Conservation (phyloP, 495 filamentous ascomycete genomes). For the Penicillium parvum region DNA sequence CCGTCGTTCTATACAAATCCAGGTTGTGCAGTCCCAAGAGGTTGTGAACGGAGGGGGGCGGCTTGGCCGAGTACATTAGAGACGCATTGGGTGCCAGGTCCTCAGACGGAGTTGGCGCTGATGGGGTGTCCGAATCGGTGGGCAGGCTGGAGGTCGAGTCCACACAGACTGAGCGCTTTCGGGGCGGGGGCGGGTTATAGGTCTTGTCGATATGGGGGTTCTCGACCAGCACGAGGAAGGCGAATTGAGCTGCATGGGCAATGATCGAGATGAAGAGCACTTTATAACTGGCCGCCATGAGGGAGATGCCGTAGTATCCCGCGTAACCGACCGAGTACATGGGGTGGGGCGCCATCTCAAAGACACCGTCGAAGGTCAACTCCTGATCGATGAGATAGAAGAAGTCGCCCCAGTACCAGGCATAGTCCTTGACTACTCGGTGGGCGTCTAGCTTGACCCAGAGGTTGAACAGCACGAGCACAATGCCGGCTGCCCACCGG, state of each 20-base stretch:
- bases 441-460: constrained; percentile 99
- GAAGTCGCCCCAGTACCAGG: constrained; percentile 99
- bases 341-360: constrained; percentile 97
- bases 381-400: constrained; percentile 98
- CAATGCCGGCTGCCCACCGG: constrained; percentile 78
- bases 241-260: constrained; percentile 92
- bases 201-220: constrained; percentile 98
- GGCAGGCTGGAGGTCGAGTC: constrained; percentile 33
- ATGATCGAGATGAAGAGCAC: constrained; percentile 94
- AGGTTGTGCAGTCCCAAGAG: constrained; percentile 76
- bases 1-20: constrained; percentile 81
- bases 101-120: constrained; percentile 35
- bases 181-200: constrained; percentile 84
- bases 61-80: constrained; percentile 34
- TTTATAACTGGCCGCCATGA: constrained; percentile 96
- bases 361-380: constrained; percentile 96
- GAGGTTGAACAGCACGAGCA: constrained; percentile 87
- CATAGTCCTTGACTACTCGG: constrained; percentile 97
- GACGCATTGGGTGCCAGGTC: constrained; percentile 37
- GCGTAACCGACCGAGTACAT: constrained; percentile 99
- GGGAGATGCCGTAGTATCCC: constrained; percentile 97
- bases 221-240: constrained; percentile 83
- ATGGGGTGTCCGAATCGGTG: constrained; percentile 33
- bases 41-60: constrained; percentile 69
- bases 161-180: constrained; percentile 48